Evolutionary conservation across 2,329 filamentous ascomycete species (phyloP).

Genomic region (Akanthomyces uredinophilus): DNA sequence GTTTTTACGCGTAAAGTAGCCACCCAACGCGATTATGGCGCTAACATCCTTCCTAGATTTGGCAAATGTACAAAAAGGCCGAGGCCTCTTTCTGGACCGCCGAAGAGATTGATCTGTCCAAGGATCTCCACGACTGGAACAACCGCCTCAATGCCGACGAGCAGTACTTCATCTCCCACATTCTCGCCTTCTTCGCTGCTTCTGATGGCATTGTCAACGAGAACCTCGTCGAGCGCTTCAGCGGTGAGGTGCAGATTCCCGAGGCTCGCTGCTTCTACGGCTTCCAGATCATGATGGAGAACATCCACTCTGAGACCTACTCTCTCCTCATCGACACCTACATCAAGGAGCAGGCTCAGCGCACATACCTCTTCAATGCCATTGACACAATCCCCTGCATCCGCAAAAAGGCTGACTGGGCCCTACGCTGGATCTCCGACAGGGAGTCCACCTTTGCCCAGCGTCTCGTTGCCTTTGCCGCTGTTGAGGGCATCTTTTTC

Average conservation of each 20-base stretch:
- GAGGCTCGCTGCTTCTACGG: constrained; percentile 99
- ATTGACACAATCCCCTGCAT: constrained; percentile 99
- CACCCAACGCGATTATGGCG: constrained; percentile 22
- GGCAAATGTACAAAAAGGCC: constrained; percentile 99
- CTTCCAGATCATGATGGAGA: constrained; percentile 99
- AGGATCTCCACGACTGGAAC: constrained; percentile 99
- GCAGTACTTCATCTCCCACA: constrained; percentile 96
- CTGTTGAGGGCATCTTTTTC: constrained; percentile 99
- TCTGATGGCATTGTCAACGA: constrained; percentile 99
- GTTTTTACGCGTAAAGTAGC: constrained; percentile 65
- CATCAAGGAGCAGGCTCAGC: constrained; percentile 95
- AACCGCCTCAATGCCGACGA: constrained; percentile 95
- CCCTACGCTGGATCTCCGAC: constrained; percentile 89
- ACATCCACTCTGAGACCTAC: constrained; percentile 99
- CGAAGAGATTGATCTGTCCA: constrained; percentile 98
- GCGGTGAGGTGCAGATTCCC: constrained; percentile 90
- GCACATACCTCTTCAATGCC: constrained; percentile 92
- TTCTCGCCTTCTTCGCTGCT: constrained; percentile 97
- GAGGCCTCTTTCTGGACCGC: constrained; percentile 99
- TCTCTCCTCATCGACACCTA: constrained; percentile 98
- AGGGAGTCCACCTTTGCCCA: constrained; percentile 91
- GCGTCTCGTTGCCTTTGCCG: constrained; percentile 93
- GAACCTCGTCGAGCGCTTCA: constrained; percentile 98
- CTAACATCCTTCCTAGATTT: constrained; percentile 64
- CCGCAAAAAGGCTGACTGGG: constrained; percentile 98